Percentiles rank a stretch among this genome's conserved stretches.
Conservation (phyloP, 2,329 filamentous ascomycete genomes). For the Alternaria alternata region DNA sequence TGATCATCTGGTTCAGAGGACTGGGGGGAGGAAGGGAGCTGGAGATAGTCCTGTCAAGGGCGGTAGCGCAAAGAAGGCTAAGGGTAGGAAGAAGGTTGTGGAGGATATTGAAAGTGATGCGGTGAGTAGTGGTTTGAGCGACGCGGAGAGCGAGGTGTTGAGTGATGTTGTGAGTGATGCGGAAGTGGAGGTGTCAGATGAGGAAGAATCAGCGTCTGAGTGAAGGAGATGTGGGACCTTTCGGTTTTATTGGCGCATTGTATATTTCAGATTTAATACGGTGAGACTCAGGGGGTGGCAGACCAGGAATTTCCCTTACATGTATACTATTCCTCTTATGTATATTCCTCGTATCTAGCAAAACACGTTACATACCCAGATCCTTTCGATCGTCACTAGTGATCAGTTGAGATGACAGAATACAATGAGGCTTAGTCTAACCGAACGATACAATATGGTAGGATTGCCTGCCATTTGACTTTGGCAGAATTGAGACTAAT, state of each 20-base stretch:
- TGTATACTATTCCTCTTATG: neutral
- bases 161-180: conserved; percentile 42
- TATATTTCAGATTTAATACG: neutral
- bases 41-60: conserved; percentile 25
- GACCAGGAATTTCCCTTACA: neutral
- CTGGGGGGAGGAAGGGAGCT: conserved; percentile 61
- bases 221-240: neutral
- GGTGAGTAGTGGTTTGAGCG: conserved; percentile 28
- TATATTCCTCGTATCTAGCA: neutral
- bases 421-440: neutral
- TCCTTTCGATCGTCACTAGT: neutral
- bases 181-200: conserved; percentile 26
- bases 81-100: conserved; percentile 19
- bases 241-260: neutral
- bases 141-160: conserved; percentile 20
- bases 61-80: conserved; percentile 25
- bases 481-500: too few species aligned
- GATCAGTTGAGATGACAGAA: neutral
- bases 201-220: conserved; percentile 4
- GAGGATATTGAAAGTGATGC: conserved; percentile 38
- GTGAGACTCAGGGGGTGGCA: neutral
- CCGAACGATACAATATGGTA: neutral
- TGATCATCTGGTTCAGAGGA: conserved; percentile 67
- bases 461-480: too few species aligned
- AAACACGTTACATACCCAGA: neutral